A percentile compares a stretch with the other conserved stretches of the same genome.
These are phyloP conservation scores for Zostera marina DNA, from an alignment of 116 monocot genomes.

Conservation along the genomic window DNA sequence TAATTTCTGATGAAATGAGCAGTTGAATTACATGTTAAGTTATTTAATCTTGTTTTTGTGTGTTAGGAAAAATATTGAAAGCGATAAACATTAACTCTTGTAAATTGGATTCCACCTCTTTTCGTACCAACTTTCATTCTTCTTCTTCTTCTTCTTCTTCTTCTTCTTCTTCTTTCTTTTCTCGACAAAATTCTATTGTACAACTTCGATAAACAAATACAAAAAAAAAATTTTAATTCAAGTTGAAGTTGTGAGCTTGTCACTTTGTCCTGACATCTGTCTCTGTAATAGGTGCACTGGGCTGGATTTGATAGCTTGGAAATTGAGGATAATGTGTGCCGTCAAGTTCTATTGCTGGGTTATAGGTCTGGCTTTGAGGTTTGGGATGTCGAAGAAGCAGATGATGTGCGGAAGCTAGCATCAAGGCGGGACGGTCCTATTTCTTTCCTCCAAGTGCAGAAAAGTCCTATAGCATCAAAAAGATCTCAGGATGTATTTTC, in stretches of 20 bases:
- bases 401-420: conserved; percentile 64
- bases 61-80: no score
- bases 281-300: conserved; percentile 48
- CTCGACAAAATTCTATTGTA: background rate
- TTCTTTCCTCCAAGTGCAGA: conserved; percentile 75
- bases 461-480: conserved; percentile 35
- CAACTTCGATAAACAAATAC: background rate
- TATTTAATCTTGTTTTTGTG: no score
- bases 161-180: no score
- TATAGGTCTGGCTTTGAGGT: conserved; percentile 86
- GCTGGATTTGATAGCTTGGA: conserved; percentile 86
- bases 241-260: background rate
- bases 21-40: no score
- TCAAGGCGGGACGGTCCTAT: conserved; percentile 81
- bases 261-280: background rate
- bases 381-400: conserved; percentile 89
- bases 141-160: no score
- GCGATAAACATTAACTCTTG: no score
- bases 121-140: no score
- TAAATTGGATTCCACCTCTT: no score
- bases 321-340: conserved; percentile 20
- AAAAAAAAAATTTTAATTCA: background rate
- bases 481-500: conserved; percentile 40
- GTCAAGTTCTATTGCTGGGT: conserved; percentile 57
- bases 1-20: no score